These are phyloP conservation scores for Pezicula neosporulosa DNA, from an alignment of 2,329 filamentous ascomycete species.

Conservation along the genomic window DNA sequence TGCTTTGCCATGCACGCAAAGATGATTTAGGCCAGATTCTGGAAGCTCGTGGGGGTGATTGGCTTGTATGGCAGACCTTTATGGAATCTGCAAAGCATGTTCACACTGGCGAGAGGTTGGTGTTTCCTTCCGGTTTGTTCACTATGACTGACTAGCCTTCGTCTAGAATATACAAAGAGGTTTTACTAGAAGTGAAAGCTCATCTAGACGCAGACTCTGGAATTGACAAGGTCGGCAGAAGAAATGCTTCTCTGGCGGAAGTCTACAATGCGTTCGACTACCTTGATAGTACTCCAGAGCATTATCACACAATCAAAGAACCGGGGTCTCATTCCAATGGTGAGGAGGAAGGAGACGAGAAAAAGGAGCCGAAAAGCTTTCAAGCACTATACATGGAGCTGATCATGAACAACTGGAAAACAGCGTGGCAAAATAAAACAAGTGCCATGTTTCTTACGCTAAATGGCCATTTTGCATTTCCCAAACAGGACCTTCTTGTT, in stretches of 20 bases:
- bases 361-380: not conserved
- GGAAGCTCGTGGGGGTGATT: constrained; percentile 27
- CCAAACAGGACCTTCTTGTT: not conserved
- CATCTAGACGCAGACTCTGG: constrained; percentile 24
- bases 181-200: constrained; percentile 23
- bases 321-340: not conserved
- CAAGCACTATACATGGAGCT: too few species aligned
- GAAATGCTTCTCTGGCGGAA: constrained; percentile 29
- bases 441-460: too few species aligned
- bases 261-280: constrained; percentile 19
- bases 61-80: constrained; percentile 28
- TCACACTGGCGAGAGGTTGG: constrained; percentile 20
- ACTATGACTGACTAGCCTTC: too few species aligned
- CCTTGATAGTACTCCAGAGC: constrained; percentile 3
- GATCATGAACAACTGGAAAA: too few species aligned
- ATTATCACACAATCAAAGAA: not conserved
- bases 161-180: constrained; percentile 4
- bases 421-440: too few species aligned
- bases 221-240: constrained; percentile 29
- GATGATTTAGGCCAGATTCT: constrained; percentile 20
- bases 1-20: constrained; percentile 26
- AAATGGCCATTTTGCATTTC: too few species aligned
- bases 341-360: not conserved
- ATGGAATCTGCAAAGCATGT: constrained; percentile 20
- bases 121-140: not conserved